These are phyloP conservation scores for Silene conica DNA, from an alignment of 148 eudicot species.

Conservation along the genomic window DNA sequence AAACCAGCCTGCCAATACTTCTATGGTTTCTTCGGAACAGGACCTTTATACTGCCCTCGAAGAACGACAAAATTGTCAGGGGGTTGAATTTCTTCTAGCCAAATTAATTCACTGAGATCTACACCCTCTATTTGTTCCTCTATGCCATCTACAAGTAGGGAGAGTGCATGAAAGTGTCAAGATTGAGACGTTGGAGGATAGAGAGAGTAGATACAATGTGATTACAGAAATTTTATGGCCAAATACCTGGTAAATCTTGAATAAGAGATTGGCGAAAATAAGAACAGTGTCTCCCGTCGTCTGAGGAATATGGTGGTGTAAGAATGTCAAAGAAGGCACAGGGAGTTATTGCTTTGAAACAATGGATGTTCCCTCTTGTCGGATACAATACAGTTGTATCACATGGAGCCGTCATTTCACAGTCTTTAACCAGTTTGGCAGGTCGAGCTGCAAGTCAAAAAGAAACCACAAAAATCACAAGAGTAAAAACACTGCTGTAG, in stretches of 20 bases:
- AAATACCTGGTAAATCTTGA: slow-evolving; percentile 38
- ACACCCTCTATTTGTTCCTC: slow-evolving; percentile 38
- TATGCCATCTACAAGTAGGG: slow-evolving; percentile 32
- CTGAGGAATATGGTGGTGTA: slow-evolving; percentile 85
- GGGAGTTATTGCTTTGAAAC: slow-evolving; percentile 83
- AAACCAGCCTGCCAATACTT: slow-evolving; percentile 14
- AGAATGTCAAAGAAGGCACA: slow-evolving; percentile 94
- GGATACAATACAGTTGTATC: slow-evolving; percentile 80
- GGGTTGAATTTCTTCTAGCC: slow-evolving; percentile 47
- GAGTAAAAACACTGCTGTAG: not conserved
- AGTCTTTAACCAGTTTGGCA: slow-evolving; percentile 64
- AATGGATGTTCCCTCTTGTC: slow-evolving; percentile 79
- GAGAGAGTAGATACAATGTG: not conserved
- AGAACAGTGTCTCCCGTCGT: slow-evolving; percentile 90
- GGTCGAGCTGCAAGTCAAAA: slow-evolving; percentile 51
- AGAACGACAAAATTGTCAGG: slow-evolving; percentile 45
- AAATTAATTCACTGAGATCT: slow-evolving; percentile 31
- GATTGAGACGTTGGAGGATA: not conserved
- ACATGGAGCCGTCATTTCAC: slow-evolving; percentile 89
- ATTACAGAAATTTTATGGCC: not conserved
- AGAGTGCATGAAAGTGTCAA: not conserved
- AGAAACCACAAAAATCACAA: slow-evolving; percentile 3
- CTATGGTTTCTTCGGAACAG: slow-evolving; percentile 34
- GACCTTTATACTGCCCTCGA: slow-evolving; percentile 43
- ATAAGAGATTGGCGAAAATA: slow-evolving; percentile 38